Evolutionary conservation across 106 monocot genomes (phyloP).

Genomic region (Dendrobium huoshanense): DNA sequence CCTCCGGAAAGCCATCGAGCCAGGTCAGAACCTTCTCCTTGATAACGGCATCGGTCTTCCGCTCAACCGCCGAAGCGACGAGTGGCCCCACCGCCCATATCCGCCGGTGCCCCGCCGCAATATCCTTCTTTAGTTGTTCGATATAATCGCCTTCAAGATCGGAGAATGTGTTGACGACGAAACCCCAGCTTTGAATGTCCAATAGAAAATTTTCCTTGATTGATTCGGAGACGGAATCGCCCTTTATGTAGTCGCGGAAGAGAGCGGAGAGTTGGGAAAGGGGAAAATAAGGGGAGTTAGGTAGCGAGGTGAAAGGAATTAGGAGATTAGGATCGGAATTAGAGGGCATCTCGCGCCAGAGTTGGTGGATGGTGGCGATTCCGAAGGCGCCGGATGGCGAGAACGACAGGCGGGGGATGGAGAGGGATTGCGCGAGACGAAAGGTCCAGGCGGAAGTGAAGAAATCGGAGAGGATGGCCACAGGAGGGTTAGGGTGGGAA

Average conservation of each 20-base stretch:
- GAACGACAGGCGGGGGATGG: slow-evolving; percentile 22
- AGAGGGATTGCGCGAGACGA: slow-evolving; percentile 15
- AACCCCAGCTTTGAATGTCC: slow-evolving; percentile 30
- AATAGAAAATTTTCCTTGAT: slow-evolving; percentile 8
- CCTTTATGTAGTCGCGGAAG: slow-evolving; percentile 21
- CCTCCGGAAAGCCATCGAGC: slow-evolving; percentile 6
- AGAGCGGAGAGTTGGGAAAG: slow-evolving; percentile 30
- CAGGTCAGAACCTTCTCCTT: not conserved
- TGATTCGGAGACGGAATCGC: slow-evolving; percentile 17
- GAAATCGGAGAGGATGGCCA: slow-evolving; percentile 49
- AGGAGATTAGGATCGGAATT: not conserved
- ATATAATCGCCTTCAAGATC: slow-evolving; percentile 23
- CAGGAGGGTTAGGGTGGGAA: slow-evolving; percentile 7
- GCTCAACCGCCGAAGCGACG: not conserved
- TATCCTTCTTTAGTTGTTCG: slow-evolving; percentile 6
- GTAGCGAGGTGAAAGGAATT: slow-evolving; percentile 32
- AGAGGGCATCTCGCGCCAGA: slow-evolving; percentile 24
- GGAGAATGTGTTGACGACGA: slow-evolving; percentile 31
- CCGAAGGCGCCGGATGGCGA: slow-evolving; percentile 17
- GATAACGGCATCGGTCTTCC: slow-evolving; percentile 12
- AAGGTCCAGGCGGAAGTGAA: slow-evolving; percentile 33
- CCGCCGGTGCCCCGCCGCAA: slow-evolving; percentile 7
- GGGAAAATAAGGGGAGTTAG: slow-evolving; percentile 17
- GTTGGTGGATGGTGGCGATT: slow-evolving; percentile 19
- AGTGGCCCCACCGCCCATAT: slow-evolving; percentile 50